Base-by-base conservation (phyloP, 257 asterid genomes). In the Pogostemon cablin region DNA sequence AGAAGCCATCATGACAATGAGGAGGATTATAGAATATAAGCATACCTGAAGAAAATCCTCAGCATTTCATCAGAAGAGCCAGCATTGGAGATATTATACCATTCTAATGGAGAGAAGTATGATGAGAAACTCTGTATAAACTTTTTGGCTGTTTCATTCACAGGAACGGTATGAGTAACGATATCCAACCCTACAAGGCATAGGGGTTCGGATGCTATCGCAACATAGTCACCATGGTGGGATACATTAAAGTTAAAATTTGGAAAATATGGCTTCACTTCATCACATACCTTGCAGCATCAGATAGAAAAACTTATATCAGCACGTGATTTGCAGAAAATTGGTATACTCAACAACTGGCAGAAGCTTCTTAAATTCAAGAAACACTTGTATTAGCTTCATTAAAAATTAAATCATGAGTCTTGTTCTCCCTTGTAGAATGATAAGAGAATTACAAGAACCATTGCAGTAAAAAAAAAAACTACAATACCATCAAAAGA, bases 181-280 rank as follows among this genome's bases (percentile, higher is more conserved):
- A 93, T 81, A 78, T 93, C 97, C 87, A 91, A 74, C 20, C 99
- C 99, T 75, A 89, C 96, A 37, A 91, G 85, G 78, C 92, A 93
- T 63, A 91, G 35, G 52, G 97, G 97, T 81, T 93, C 99, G 58
- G 96, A 93, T 79, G 99, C 97, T 80, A 93, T 87, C 35, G 86
- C 96, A 41, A 91, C 99, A 71, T 85, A 91, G 77, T 93, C 90
- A 67, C 96, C 99, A 53, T 91, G 96, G 81, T 93, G 97, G 46
- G 99, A 93, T 44, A 83, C 90, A 76, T 83, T 93, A 62, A 89
- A 93, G 79, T 91, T 93, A 20, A 93, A 87, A 78, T 89, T 93
- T 10, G 88, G 93, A 63, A 91, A 77, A 65, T 69, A 72, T 53
- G 52, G 4, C 75, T 75, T 75, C 75, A 17, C 20, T 52, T 60